A percentile compares a stretch with the other conserved stretches of the same genome.
phyloP scores from a whole-genome alignment of 495 filamentous ascomycete species.

The Annulohypoxylon nitens region DNA sequence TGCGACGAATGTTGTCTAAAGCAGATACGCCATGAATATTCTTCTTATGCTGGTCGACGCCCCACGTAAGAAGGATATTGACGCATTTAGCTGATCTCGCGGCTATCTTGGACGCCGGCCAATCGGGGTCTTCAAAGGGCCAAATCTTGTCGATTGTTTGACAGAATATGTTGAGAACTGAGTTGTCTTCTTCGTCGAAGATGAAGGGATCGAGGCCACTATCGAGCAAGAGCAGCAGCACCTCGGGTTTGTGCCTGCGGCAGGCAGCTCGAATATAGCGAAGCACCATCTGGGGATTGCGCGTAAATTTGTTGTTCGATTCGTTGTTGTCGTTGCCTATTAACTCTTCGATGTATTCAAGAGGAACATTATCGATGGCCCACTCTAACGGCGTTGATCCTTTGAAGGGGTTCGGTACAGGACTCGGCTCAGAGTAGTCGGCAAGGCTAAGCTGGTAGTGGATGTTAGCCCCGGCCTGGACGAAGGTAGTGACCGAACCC shows the following conservation, averaged over 20 bases:
- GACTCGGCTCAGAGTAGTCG: background rate
- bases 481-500: background rate
- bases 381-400: slow-evolving; percentile 38
- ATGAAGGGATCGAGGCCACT: background rate
- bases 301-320: background rate
- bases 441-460: slow-evolving; percentile 5
- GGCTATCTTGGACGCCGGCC: slow-evolving; percentile 12
- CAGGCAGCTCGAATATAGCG: slow-evolving; percentile 35
- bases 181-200: slow-evolving; percentile 29
- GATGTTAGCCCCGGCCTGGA: slow-evolving; percentile 9
- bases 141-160: slow-evolving; percentile 16
- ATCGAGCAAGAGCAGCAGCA: slow-evolving; percentile 23
- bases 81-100: slow-evolving; percentile 13
- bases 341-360: slow-evolving; percentile 2
- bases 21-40: slow-evolving; percentile 30
- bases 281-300: background rate
- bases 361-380: slow-evolving; percentile 29
- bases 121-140: slow-evolving; percentile 12
- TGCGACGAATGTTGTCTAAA: slow-evolving; percentile 23
- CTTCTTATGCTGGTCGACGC: background rate
- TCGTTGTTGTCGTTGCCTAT: background rate
- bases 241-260: slow-evolving; percentile 30
- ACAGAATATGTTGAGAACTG: slow-evolving; percentile 37
- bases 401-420: slow-evolving; percentile 10
- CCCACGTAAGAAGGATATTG: slow-evolving; percentile 2